Conservation (phyloP, 768 basidiomycete genomes). For the Tubosaeta sp. region DNA sequence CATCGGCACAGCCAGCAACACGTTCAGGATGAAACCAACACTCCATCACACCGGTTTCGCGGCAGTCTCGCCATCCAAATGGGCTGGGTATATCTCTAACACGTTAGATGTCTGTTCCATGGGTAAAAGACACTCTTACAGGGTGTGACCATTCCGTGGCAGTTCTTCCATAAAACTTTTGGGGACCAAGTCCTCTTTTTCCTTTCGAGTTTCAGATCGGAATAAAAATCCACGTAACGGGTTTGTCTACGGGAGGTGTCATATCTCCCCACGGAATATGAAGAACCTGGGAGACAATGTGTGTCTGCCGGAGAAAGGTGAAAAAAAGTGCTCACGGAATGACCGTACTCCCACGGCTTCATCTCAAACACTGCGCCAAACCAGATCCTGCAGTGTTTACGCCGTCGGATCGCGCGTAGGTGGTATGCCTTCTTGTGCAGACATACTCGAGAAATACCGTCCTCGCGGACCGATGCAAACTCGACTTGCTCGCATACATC, state of each 20-base stretch:
- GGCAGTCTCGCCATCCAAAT: slow-evolving; percentile 42
- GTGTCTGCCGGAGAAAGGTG: too few species aligned
- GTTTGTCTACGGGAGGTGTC: slow-evolving; percentile 43
- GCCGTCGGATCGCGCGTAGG: slow-evolving; percentile 59
- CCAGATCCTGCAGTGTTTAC: slow-evolving; percentile 55
- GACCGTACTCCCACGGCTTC: slow-evolving; percentile 55
- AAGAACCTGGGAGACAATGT: slow-evolving; percentile 21
- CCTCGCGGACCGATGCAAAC: slow-evolving; percentile 52
- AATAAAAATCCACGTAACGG: slow-evolving; percentile 42
- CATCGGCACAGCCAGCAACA: too few species aligned
- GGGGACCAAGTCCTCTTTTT: slow-evolving; percentile 19
- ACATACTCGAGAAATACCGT: slow-evolving; percentile 43
- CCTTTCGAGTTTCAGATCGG: neutral
- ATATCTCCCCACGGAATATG: slow-evolving; percentile 36
- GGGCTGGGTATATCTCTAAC: slow-evolving; percentile 37
- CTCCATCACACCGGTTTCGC: slow-evolving; percentile 31
- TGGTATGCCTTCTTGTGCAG: slow-evolving; percentile 56
- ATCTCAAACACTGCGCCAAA: slow-evolving; percentile 17
- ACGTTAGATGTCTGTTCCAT: neutral
- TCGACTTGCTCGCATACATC: slow-evolving; percentile 56
- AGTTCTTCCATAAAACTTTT: slow-evolving; percentile 36
- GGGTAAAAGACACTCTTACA: slow-evolving; percentile 35
- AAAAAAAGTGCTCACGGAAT: slow-evolving; percentile 30
- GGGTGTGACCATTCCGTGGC: slow-evolving; percentile 49
- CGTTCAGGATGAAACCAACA: too few species aligned